These are phyloP conservation scores for Cladosporium halotolerans DNA, from an alignment of 2,329 filamentous ascomycete species.

Conservation along the genomic window DNA sequence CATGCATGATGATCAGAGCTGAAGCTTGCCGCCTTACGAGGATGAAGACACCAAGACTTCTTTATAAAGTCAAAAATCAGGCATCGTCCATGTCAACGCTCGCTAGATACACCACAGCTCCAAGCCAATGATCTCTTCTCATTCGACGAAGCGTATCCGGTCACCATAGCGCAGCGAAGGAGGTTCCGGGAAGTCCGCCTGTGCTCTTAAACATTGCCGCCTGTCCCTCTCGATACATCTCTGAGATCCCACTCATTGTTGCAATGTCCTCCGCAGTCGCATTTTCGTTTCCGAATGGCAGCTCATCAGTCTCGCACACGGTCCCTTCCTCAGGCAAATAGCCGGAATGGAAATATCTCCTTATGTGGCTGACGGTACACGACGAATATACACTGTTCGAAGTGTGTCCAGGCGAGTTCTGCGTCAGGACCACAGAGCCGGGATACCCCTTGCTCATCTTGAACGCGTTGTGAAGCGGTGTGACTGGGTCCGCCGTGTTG, in stretches of 20 bases:
- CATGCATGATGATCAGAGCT: too few species aligned
- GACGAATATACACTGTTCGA: conserved; percentile 4
- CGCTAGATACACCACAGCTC: too few species aligned
- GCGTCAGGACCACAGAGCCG: conserved; percentile 26
- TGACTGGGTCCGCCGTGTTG: conserved; percentile 32
- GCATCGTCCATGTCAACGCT: too few species aligned
- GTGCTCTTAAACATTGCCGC: neutral
- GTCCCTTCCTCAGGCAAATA: conserved; percentile 23
- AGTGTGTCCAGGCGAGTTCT: conserved; percentile 29
- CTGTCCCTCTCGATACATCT: neutral
- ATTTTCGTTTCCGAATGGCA: conserved; percentile 21
- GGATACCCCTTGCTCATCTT: conserved; percentile 31
- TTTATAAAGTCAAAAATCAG: too few species aligned
- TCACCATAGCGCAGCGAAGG: neutral
- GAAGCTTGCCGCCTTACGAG: too few species aligned
- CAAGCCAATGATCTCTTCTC: neutral
- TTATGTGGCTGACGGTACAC: conserved; percentile 22
- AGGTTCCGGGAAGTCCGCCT: neutral
- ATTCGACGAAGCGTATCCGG: too few species aligned
- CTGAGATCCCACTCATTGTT: neutral
- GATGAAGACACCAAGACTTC: too few species aligned
- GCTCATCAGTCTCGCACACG: conserved; percentile 24
- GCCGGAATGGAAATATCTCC: conserved; percentile 29
- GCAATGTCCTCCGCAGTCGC: neutral
- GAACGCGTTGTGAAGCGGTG: conserved; percentile 26